Conservation (phyloP, 2,329 filamentous ascomycete genomes). For the Ambrosiella beaveri region DNA sequence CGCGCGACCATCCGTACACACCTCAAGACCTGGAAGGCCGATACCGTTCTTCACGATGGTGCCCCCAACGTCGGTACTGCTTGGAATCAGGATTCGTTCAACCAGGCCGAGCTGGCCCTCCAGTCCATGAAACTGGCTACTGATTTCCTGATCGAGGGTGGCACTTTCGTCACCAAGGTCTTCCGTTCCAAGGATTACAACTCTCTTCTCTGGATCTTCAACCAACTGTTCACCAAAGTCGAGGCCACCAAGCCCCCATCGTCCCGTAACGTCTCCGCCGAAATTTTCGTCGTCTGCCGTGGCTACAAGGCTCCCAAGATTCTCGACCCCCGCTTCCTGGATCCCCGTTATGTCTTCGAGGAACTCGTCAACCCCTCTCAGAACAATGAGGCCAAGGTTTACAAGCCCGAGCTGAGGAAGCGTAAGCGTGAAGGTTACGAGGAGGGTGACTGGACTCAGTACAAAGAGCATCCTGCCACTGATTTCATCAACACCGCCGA, state of each 20-base stretch:
- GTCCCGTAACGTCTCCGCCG: conserved; percentile 86
- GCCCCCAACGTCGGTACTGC: conserved; percentile 95
- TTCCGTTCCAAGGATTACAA: conserved; percentile 98
- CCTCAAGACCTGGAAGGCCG: conserved; percentile 89
- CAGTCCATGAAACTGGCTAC: conserved; percentile 87
- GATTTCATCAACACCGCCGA: conserved; percentile 90
- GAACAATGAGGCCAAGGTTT: conserved; percentile 96
- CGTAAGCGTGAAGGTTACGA: conserved; percentile 95
- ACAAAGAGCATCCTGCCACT: conserved; percentile 72
- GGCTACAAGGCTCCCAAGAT: conserved; percentile 91
- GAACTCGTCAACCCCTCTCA: conserved; percentile 72
- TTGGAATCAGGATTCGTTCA: conserved; percentile 97
- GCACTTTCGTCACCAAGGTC: conserved; percentile 92
- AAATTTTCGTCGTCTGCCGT: conserved; percentile 95
- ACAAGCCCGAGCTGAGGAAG: conserved; percentile 95
- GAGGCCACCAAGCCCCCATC: conserved; percentile 96
- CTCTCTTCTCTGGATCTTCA: conserved; percentile 88
- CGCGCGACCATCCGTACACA: conserved; percentile 76
- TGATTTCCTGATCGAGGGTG: conserved; percentile 76
- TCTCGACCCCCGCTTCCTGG: conserved; percentile 82
- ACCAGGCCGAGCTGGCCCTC: conserved; percentile 81
- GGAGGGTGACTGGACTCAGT: conserved; percentile 84
- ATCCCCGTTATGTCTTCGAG: conserved; percentile 77
- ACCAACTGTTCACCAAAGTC: conserved; percentile 86
- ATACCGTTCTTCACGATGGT: conserved; percentile 90